phyloP scores from a whole-genome alignment of 1,284 basidiomycete genomes.

The Moesziomyces sp. region DNA sequence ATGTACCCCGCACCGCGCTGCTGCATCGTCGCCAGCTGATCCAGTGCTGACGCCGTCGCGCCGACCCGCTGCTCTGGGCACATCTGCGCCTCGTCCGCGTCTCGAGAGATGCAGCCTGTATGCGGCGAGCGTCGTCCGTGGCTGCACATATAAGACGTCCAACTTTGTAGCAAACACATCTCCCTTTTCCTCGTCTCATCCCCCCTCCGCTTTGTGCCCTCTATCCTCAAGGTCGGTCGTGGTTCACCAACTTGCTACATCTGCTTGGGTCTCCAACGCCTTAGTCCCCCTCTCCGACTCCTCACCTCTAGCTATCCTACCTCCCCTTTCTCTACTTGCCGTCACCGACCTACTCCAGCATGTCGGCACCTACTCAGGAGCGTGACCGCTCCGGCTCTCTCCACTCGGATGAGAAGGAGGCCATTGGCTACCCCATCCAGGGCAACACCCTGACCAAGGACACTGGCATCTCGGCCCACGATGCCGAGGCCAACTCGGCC shows the following conservation, averaged over 20 bases:
- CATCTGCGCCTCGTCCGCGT: neutral
- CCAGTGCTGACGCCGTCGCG: neutral
- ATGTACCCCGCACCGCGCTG: neutral
- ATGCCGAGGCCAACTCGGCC: conserved; percentile 36
- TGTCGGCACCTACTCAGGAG: conserved; percentile 21
- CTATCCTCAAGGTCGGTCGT: neutral
- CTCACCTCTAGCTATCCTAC: neutral
- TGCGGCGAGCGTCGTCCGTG: neutral
- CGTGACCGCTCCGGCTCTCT: conserved; percentile 44
- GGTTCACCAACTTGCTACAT: neutral
- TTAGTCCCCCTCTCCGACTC: neutral
- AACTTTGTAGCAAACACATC: neutral
- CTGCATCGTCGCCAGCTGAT: neutral
- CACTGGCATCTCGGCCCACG: conserved; percentile 16
- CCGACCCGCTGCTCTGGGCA: too few relatives aligned
- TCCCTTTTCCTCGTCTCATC: neutral
- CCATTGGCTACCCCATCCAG: conserved; percentile 33
- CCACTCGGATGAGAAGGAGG: conserved; percentile 45
- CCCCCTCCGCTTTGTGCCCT: neutral
- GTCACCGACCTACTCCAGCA: neutral
- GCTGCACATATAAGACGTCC: neutral
- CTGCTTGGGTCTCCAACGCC: neutral
- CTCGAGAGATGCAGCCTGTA: neutral
- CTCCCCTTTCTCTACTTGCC: neutral
- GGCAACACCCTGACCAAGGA: conserved; percentile 34